Percentiles rank a stretch among this genome's conserved stretches.
Evolutionary conservation across 345 rosid genomes (phyloP).

Genomic region (Zanthoxylum bungeanum): DNA sequence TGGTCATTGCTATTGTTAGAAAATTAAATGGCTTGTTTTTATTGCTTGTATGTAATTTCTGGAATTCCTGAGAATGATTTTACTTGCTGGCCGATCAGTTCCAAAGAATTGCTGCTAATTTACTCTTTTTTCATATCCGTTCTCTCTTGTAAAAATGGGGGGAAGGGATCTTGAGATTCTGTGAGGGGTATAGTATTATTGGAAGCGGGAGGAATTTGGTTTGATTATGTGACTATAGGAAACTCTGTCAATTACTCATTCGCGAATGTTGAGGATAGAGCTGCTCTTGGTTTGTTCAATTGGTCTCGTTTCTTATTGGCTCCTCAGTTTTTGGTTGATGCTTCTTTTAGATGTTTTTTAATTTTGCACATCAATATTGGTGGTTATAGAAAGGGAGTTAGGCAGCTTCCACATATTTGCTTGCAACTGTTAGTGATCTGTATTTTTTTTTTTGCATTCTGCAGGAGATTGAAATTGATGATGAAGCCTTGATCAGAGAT

Average conservation of each 20-base stretch:
- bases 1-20: not conserved
- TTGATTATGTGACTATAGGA: not conserved
- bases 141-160: not conserved
- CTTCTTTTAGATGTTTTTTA: not conserved
- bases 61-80: not conserved
- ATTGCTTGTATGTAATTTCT: not conserved
- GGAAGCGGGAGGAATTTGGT: not conserved
- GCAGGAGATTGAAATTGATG: conserved; percentile 41
- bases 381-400: not conserved
- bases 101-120: not conserved
- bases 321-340: not conserved
- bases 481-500: conserved; percentile 21
- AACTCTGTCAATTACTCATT: not conserved
- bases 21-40: not conserved
- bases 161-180: not conserved
- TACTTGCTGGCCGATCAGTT: not conserved
- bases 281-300: no score
- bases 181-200: not conserved
- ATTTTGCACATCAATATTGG: not conserved
- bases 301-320: no score
- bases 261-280: not conserved
- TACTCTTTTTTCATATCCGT: no score
- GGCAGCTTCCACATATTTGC: not conserved
- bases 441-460: conserved; percentile 33
- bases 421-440: conserved; percentile 16